Evolutionary conservation across 768 basidiomycete genomes (phyloP), one percentile per base, ranked within the genome.

Genomic region (Exidia glandulosa): DNA sequence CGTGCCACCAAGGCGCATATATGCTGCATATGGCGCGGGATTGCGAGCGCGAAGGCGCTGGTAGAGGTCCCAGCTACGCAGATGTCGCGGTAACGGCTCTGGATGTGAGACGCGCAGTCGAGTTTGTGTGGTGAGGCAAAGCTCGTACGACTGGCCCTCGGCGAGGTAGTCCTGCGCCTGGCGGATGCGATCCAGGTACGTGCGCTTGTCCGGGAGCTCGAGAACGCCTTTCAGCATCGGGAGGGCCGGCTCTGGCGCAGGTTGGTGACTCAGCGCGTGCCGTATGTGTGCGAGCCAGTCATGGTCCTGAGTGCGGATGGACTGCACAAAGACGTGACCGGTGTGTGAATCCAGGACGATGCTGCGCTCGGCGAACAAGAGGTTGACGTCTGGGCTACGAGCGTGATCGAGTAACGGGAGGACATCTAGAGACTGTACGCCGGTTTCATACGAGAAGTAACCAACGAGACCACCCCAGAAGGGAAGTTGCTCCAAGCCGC

Each of bases 121-220:
- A 3, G 87, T 86, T 1, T 61, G 61, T 19, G 73, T 73, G 1
- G 94, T 96, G 32, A 96, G 75, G 64, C 94, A 96, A 34, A 97
- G 79, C 69, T 97, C 94, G 72, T 97, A 97, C 2, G 90, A 90
- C 68, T 96, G 88, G 2, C 94, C 94, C 32, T 85, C 78, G 61
- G 78, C 86, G 37, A 96, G 81, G 62, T 80, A 77, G 59, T 89
- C 84, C 67, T 91, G 84, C 13, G 90, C 88, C 58, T 75, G 67
- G 23, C 80, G 73, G 64, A 96, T 92, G 19, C 81, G 81, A 30
- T 79, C 71, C 32, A 86, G 81, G 71, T 97, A 96, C 41, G 41
- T 19, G 5, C 41, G 41, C 41, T 57, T 41, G 36, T 60, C 37
- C 14, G 62, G 62, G n/a, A 55, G 16, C 16, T 59, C 30, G 12